A percentile compares a stretch with the other conserved stretches of the same genome.
These are phyloP conservation scores for Spathaspora gorwiae DNA, from an alignment of 805 yeast genomes.

Conservation along the genomic window DNA sequence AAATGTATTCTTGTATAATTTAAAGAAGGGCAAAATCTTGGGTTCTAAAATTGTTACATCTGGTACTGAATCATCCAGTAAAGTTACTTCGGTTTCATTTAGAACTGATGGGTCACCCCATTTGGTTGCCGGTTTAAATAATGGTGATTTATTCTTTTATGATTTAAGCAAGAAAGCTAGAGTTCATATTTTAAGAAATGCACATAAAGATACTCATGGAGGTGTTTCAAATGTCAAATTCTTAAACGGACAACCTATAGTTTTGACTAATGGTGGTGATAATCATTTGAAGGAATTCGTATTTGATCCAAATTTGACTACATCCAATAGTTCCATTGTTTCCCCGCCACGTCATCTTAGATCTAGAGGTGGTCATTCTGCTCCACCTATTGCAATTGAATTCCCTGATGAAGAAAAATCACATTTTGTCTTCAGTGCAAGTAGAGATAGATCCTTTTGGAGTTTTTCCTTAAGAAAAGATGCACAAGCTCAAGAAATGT, in stretches of 20 bases:
- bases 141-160: slow-evolving; percentile 83
- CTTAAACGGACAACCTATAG: slow-evolving; percentile 86
- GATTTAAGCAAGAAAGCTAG: slow-evolving; percentile 71
- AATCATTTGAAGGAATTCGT: slow-evolving; percentile 85
- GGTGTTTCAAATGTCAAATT: slow-evolving; percentile 74
- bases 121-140: slow-evolving; percentile 68
- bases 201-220: slow-evolving; percentile 70
- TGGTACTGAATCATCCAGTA: slow-evolving; percentile 34
- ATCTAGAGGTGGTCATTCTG: slow-evolving; percentile 96
- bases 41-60: slow-evolving; percentile 45
- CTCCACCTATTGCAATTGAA: slow-evolving; percentile 71
- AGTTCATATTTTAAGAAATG: slow-evolving; percentile 67
- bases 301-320: slow-evolving; percentile 83
- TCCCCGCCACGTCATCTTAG: slow-evolving; percentile 89
- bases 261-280: slow-evolving; percentile 88
- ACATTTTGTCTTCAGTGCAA: slow-evolving; percentile 81
- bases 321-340: slow-evolving; percentile 58
- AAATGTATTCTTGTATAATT: slow-evolving; percentile 57
- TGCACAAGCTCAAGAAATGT: slow-evolving; percentile 91
- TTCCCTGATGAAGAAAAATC: slow-evolving; percentile 75
- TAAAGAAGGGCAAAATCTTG: slow-evolving; percentile 57
- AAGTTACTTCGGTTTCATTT: slow-evolving; percentile 66
- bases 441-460: slow-evolving; percentile 86
- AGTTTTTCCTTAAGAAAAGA: slow-evolving; percentile 88
- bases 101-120: slow-evolving; percentile 89